Evolutionary conservation across 371 early-diverging fungal species (phyloP), one percentile per base, ranked within the genome.

Genomic region (Mortierella sp.): DNA sequence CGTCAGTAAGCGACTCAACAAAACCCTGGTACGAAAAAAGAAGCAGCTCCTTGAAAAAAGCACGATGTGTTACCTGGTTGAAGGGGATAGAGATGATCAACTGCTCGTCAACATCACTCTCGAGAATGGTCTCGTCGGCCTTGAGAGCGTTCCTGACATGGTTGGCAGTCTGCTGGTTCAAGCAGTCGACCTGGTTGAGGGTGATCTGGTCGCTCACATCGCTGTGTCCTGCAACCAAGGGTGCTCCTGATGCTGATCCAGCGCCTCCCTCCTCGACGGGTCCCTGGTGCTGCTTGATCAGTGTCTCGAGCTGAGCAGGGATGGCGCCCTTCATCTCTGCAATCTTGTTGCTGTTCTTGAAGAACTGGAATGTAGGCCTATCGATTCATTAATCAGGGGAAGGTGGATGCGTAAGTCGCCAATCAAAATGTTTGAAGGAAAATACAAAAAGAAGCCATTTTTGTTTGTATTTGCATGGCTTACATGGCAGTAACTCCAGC

Each of bases 51-150:
- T n/a, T n/a, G n/a, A n/a, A n/a, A n/a, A n/a, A n/a, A n/a, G n/a
- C n/a, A n/a, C n/a, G n/a, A n/a, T n/a, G n/a, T n/a, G n/a, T 34
- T 75, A 79, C 79, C 90, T 97, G 97, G 78, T 93, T 95, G 85
- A 98, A 98, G 9, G 94, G 92, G 66, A 97, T 87, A 44, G 90
- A 91, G 64, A 98, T 90, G 53, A 98, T 92, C 26, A 98, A 85
- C 84, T 98, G 98, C 88, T 97, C 98, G 83, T 97, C 98, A 3
- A 94, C 95, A 85, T 97, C 98, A 86, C 94, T 94, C 82, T 97
- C 94, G 48, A 98, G 83, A 53, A 85, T 91, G 7, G 88, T 79
- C 9, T 88, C 91, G 70, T 92, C 92, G 43, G 91, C 90, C 31
- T 91, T 89, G 85, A 97, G 95, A 29, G 96, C 89, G 67, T 93